Evolutionary conservation across 805 yeast species (phyloP).

Genomic region (Candida multigemmis): DNA sequence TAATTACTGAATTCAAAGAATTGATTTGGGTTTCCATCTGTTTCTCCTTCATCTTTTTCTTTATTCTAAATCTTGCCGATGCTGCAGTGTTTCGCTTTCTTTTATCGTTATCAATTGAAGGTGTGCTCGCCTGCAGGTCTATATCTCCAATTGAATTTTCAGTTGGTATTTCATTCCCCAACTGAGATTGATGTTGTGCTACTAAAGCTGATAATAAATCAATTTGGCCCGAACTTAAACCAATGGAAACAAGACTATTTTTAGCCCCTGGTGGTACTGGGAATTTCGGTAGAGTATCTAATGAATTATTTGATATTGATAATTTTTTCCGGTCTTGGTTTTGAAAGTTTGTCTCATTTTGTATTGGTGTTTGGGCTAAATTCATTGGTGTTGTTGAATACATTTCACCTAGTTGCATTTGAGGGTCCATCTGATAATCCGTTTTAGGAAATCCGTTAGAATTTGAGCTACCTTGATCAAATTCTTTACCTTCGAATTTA

Average conservation of each 20-base stretch:
- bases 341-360: no score
- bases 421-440: background rate
- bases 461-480: conserved; percentile 4
- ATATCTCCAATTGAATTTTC: no score
- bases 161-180: no score
- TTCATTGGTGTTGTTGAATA: background rate
- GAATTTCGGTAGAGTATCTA: conserved; percentile 42
- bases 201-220: conserved; percentile 65
- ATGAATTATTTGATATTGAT: no score
- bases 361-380: no score
- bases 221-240: conserved; percentile 60
- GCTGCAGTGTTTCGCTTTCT: conserved; percentile 57
- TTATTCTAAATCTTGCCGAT: conserved; percentile 53
- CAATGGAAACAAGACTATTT: conserved; percentile 52
- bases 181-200: conserved; percentile 67
- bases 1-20: conserved; percentile 36
- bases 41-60: conserved; percentile 51
- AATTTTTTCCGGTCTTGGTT: no score
- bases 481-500: conserved; percentile 8
- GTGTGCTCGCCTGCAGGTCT: no score
- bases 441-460: background rate
- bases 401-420: background rate
- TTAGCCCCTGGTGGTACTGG: conserved; percentile 71
- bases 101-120: conserved; percentile 32
- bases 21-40: conserved; percentile 45